Evolutionary conservation across 2,329 filamentous ascomycete genomes (phyloP), one percentile per base, ranked within the genome.

Genomic region (Lasiodiplodia gonubiensis): DNA sequence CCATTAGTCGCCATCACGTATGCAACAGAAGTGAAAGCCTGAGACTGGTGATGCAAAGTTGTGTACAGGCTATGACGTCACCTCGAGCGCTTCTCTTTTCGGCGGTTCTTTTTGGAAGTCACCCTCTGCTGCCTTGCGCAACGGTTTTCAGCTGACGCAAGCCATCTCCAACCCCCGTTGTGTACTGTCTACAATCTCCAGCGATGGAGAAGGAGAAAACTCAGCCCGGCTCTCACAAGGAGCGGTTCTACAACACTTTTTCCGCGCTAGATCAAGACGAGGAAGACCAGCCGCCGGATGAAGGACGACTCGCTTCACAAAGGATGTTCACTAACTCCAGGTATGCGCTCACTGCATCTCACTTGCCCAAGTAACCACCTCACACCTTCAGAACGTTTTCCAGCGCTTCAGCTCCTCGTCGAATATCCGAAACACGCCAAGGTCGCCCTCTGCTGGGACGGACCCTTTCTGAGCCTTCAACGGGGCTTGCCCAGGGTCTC

Each of bases 271-370:
- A 73, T 37, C 37, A 68, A 21, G 68, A 71, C 18, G 48, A 52
- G 14, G 69, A 68, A 18, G 72, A 72, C 27, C 70, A 72, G 25
- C 68, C 54, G 10, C 66, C 64, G 2, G 72, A 76, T 54, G 21
- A n/a, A 71, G 72, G 23, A 55, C 70, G n/a, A 52, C 55, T 37
- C n/a, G 71, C 68, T 5, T 74, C 73, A 7, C 60, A 72, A 23
- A 23, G 57, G 3, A 69, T 57, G 23, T 64, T 72, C 64, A 70
- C 68, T 18, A 65, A 12, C 11, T 35, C 30, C 1, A 12, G 42
- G 7, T 14, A 27, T 14, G 35, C 16, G n/a, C 10, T 3, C 33
- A n/a, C 12, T 7, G 16, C 42, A 5, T 12, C 27, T 23, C 59
- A 6, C 21, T 16, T 37, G 23, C 66, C 39, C 12, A 18, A 27